Percentiles rank a stretch among this genome's conserved stretches.
Conservation (phyloP, 495 filamentous ascomycete species). For the Aspergillus nidulans region DNA sequence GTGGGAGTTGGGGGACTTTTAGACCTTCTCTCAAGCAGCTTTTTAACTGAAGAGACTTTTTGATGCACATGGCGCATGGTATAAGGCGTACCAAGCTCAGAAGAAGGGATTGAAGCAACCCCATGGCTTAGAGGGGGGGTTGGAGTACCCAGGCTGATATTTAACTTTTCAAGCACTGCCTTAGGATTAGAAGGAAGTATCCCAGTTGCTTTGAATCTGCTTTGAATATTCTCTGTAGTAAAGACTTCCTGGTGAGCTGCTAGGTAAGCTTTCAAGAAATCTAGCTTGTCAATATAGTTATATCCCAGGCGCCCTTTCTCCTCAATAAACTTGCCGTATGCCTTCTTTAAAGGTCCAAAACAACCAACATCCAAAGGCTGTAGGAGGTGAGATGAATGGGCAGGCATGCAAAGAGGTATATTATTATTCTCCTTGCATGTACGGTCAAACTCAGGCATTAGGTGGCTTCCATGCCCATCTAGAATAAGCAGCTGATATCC, state of each 20-base stretch:
- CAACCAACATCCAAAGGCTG: background rate
- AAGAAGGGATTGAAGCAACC: no score
- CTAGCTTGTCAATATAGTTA: background rate
- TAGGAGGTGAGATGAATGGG: background rate
- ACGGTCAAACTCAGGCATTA: background rate
- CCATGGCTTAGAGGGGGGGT: no score
- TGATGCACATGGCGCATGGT: no score
- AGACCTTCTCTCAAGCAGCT: background rate
- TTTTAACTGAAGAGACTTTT: no score
- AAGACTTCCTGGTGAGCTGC: no score
- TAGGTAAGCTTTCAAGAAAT: background rate
- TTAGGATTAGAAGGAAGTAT: no score
- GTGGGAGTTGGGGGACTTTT: background rate
- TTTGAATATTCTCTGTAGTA: no score
- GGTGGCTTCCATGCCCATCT: background rate
- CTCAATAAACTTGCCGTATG: background rate
- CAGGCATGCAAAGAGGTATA: background rate
- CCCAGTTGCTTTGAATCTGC: no score
- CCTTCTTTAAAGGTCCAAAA: background rate
- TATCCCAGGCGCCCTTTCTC: background rate
- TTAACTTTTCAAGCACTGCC: no score
- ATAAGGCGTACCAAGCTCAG: no score
- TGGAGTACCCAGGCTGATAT: no score
- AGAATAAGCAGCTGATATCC: background rate
- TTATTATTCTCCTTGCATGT: background rate